These are phyloP conservation scores for Pseudogymnoascus sp. DNA, from an alignment of 2,329 filamentous ascomycete species.

Conservation along the genomic window DNA sequence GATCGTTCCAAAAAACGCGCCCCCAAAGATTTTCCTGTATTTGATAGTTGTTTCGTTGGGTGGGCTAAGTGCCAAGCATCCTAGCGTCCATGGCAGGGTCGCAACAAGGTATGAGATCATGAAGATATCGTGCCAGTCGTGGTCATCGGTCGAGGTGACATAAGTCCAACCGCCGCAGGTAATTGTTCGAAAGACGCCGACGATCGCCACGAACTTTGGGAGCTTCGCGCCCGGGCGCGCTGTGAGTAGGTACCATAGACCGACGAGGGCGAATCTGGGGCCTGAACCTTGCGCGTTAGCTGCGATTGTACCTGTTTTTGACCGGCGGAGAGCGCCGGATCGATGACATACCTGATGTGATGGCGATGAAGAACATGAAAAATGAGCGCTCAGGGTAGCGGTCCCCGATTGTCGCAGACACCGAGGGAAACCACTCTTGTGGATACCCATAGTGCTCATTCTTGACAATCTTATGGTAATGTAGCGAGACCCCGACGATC, in stretches of 20 bases:
- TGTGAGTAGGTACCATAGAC: constrained; percentile 85
- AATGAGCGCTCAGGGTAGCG: constrained; percentile 93
- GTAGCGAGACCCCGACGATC: constrained; percentile 68
- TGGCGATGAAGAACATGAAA: constrained; percentile 94
- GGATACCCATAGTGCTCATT: constrained; percentile 95
- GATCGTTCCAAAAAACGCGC: constrained; percentile 81
- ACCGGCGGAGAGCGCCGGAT: not conserved
- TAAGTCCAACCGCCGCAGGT: constrained; percentile 98
- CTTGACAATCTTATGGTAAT: constrained; percentile 95
- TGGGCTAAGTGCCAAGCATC: constrained; percentile 81
- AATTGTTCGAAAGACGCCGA: constrained; percentile 79
- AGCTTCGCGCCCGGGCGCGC: constrained; percentile 64
- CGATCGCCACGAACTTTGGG: constrained; percentile 70
- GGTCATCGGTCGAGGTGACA: constrained; percentile 94
- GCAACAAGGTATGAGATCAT: constrained; percentile 98
- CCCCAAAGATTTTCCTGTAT: constrained; percentile 78
- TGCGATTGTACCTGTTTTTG: not conserved
- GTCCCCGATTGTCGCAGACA: constrained; percentile 94
- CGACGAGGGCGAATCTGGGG: constrained; percentile 83
- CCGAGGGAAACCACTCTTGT: constrained; percentile 92
- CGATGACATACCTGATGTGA: constrained; percentile 65
- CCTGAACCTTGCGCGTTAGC: constrained; percentile 40
- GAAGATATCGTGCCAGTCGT: constrained; percentile 97
- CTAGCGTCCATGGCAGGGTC: constrained; percentile 89
- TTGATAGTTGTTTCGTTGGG: constrained; percentile 74